Base-by-base conservation (phyloP, 202 grass and related monocot genomes). In the Setaria italica region DNA sequence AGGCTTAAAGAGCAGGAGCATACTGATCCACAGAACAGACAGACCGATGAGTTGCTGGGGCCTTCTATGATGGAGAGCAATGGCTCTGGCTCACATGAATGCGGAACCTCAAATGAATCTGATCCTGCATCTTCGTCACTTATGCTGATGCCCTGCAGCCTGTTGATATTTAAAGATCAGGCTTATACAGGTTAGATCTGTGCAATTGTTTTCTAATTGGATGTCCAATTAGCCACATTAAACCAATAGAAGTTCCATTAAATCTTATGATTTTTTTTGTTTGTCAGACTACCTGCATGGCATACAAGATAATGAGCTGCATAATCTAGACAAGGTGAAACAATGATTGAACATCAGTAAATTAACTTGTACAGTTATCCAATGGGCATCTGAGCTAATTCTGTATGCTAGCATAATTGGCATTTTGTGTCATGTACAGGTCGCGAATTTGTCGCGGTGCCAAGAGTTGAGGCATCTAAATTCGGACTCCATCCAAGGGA, bases 101-200 rank as follows among this genome's bases (percentile, higher is more conserved):
- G 35, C 68, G 59, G 47, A 81, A 37, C 51, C 46, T 13, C 74
- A 41, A 75, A 62, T 71, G 76, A 83, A 49, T 77, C 70, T 66
- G 82, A 85, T 33, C 80, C 57, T 41, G 15, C 81, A 62, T 81
- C 57, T 56, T 94, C 74, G 9, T 98, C 93, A 80, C 62, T 95
- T 79, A 63, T 94, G n/a, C 74, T 98, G 45, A 98, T 92, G 91
- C 96, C 91, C 16, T 78, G 86, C 85, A 98, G 96, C 87, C 85
- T 98, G 67, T 70, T 95, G 49, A 77, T 95, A 88, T 98, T 98
- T 85, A 98, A 98, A 77, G 96, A 95, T 80, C 81, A 91, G 85
- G 96, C 93, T 56, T 98, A 98, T 81, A 92, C 91, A 84, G 95
- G 95, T 98, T 76, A 88, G 79, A 41, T n/a, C 19, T 5, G 15